Evolutionary conservation across 2,329 filamentous ascomycete species (phyloP).

Genomic region (Erysiphe pulchra): DNA sequence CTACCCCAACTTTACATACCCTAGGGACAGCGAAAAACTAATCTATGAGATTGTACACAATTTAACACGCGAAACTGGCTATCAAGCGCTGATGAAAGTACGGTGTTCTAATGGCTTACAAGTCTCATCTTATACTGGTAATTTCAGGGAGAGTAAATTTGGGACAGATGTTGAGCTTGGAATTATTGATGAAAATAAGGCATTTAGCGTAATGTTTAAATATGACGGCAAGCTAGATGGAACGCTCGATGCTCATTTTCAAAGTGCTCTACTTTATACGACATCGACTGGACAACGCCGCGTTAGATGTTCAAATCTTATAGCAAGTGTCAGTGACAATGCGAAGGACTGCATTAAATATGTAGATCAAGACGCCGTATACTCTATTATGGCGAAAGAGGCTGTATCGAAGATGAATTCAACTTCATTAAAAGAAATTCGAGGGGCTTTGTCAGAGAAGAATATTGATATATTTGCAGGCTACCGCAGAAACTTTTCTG

Average conservation of each 20-base stretch:
- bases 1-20: conserved; percentile 84
- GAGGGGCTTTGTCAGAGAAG: conserved; percentile 63
- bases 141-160: conserved; percentile 88
- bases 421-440: conserved; percentile 61
- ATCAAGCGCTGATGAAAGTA: conserved; percentile 93
- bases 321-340: conserved; percentile 73
- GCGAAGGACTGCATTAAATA: conserved; percentile 72
- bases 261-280: conserved; percentile 82
- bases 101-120: conserved; percentile 92
- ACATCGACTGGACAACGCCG: conserved; percentile 70
- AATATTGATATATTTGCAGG: conserved; percentile 77
- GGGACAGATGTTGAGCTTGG: conserved; percentile 88
- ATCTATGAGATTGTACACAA: conserved; percentile 67
- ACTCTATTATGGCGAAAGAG: conserved; percentile 76
- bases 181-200: conserved; percentile 78
- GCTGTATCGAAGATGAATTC: conserved; percentile 60
- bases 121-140: conserved; percentile 80
- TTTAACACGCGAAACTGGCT: conserved; percentile 74
- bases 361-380: conserved; percentile 85
- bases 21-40: conserved; percentile 62
- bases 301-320: conserved; percentile 78
- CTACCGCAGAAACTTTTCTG: conserved; percentile 77
- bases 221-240: conserved; percentile 96
- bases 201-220: conserved; percentile 69
- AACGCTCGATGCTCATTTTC: conserved; percentile 93